Evolutionary conservation across 106 monocot species (phyloP).

Genomic region (Platanthera zijinensis): DNA sequence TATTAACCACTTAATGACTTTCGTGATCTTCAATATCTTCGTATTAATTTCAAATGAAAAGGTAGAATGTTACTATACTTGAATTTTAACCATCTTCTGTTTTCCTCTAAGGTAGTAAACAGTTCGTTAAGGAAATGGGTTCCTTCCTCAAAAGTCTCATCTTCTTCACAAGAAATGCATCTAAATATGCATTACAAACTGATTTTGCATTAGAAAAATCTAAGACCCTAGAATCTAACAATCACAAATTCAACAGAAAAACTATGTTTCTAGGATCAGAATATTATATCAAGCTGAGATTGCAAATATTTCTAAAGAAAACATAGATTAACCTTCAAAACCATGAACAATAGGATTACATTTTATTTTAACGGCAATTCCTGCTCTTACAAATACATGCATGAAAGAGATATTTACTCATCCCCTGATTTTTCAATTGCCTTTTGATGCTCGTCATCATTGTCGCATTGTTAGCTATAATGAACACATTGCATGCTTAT

Average conservation of each 20-base stretch:
- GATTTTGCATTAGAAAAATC: background rate
- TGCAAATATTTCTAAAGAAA: slow-evolving; percentile 1
- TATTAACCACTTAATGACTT: background rate
- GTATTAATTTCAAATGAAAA: background rate
- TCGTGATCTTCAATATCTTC: background rate
- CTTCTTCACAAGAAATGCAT: background rate
- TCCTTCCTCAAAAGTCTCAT: background rate
- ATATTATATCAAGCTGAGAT: background rate
- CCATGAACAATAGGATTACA: background rate
- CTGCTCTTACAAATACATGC: background rate
- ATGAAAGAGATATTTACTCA: background rate
- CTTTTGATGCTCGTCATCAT: background rate
- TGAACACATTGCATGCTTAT: background rate
- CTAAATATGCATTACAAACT: background rate
- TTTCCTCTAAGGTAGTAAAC: background rate
- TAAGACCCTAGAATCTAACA: background rate
- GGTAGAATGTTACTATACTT: background rate
- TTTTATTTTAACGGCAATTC: background rate
- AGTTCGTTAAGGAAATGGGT: background rate
- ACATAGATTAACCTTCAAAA: background rate
- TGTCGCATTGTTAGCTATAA: background rate
- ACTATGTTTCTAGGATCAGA: background rate
- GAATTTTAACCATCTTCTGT: background rate
- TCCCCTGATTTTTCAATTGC: background rate
- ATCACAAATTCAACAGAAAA: background rate